phyloP scores from a whole-genome alignment of 2,329 filamentous ascomycete species.

The Colletotrichum agaves region DNA sequence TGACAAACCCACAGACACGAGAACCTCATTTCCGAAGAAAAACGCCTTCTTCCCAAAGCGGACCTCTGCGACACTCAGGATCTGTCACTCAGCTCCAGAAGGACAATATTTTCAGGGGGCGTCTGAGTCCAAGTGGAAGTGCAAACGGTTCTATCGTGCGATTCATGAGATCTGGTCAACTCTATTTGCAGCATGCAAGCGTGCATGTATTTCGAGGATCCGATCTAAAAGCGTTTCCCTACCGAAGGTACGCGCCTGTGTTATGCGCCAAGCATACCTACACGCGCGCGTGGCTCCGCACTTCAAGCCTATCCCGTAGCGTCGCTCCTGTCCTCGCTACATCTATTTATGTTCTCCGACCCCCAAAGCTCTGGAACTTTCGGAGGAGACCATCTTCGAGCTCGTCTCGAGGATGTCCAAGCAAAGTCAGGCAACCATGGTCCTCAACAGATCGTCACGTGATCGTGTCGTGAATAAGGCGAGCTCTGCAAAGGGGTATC shows the following conservation, averaged over 20 bases:
- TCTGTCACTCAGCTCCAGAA: constrained; percentile 20
- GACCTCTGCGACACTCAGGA: constrained; percentile 20
- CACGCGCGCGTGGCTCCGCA: neutral
- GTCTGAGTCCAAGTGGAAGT: neutral
- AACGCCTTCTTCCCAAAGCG: constrained; percentile 24
- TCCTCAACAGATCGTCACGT: no score
- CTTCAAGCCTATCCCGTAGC: neutral
- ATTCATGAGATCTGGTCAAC: neutral
- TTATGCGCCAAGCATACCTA: neutral
- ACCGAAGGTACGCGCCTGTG: neutral
- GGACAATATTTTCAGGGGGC: neutral
- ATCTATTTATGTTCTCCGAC: neutral
- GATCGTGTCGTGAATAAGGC: neutral
- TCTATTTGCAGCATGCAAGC: constrained; percentile 11
- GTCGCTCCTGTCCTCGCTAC: constrained; percentile 1
- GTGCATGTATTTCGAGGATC: neutral
- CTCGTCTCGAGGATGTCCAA: no score
- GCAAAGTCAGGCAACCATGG: no score
- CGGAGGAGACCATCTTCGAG: no score
- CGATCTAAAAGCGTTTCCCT: neutral
- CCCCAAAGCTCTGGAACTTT: no score
- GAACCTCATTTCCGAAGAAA: constrained; percentile 26
- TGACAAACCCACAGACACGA: constrained; percentile 14
- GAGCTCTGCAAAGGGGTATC: neutral
- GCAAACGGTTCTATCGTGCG: neutral